Base-by-base conservation (phyloP, 345 rosid genomes). In the Populus euphratica region DNA sequence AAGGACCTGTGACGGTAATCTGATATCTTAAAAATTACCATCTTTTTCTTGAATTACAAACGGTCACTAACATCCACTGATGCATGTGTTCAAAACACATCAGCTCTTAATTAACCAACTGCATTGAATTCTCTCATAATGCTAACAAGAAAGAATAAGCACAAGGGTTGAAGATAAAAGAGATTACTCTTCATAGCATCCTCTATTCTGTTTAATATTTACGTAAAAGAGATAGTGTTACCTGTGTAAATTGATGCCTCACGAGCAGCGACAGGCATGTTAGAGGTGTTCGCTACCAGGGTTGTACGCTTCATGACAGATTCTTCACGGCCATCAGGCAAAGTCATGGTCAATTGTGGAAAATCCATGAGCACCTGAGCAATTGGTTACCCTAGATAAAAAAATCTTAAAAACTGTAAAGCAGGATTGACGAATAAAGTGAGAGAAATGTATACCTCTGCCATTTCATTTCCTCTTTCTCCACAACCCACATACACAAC, bases 311-410 rank as follows among this genome's bases (percentile, higher is more conserved):
- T 96, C 99, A 96, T 96, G 84, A 96, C 99, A 85, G 99, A 96
- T 86, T 96, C 99, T 87, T 96, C 99, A 75, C 99, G 99, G 68
- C 99, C 99, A 91, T 96, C 99, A 82, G 98, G 97, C 85, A 96
- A 83, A 62, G 99, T 94, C 99, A 96, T 96, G 72, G 99, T 96
- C 91, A 94, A 86, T 96, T 96, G 98, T 72, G 99, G 98, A 78
- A 96, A 96, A 86, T 96, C 99, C 99, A 96, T 96, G 80, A 96
- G 98, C 79, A 96, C 99, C 99, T 92, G 79, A 74, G 80, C 67
- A 63, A 73, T n/a, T 14, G 66, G 10, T 27, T 1, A 29, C 0
- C 62, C 8, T 33, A 2, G 33, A 41, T 33, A 33, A 7, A 41
- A 39, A 73, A 79, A 72, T 36, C 73, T 39, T 16, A 23, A 73